Evolutionary conservation across 306 rosid genomes (phyloP).

Genomic region (Macrotyloma uniflorum): DNA sequence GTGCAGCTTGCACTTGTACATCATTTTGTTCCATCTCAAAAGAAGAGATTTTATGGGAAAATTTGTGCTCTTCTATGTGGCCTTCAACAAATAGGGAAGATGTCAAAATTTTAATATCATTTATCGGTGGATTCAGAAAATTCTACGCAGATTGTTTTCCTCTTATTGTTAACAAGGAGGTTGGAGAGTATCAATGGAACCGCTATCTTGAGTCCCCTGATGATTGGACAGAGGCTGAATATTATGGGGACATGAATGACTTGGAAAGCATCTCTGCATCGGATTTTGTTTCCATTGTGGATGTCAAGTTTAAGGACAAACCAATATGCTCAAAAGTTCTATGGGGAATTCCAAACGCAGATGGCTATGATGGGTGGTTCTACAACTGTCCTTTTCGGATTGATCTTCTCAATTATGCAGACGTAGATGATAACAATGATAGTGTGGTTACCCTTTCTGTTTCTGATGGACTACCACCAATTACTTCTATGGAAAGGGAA

Average conservation of each 20-base stretch:
- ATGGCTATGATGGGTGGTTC: slow-evolving; percentile 74
- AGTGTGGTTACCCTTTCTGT: slow-evolving; percentile 74
- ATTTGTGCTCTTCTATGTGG: slow-evolving; percentile 84
- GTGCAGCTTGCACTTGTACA: slow-evolving; percentile 84
- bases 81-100: slow-evolving; percentile 89
- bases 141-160: slow-evolving; percentile 93
- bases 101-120: slow-evolving; percentile 71
- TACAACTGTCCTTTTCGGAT: slow-evolving; percentile 85
- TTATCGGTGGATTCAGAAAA: slow-evolving; percentile 83
- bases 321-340: slow-evolving; percentile 81
- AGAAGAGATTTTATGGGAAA: slow-evolving; percentile 90
- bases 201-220: slow-evolving; percentile 67
- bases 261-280: slow-evolving; percentile 63
- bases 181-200: slow-evolving; percentile 56
- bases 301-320: slow-evolving; percentile 72
- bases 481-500: slow-evolving; percentile 74
- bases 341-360: slow-evolving; percentile 86
- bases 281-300: slow-evolving; percentile 84
- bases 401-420: slow-evolving; percentile 72
- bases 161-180: slow-evolving; percentile 76
- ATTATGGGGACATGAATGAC: slow-evolving; percentile 71
- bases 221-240: slow-evolving; percentile 89
- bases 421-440: slow-evolving; percentile 58
- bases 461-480: slow-evolving; percentile 76
- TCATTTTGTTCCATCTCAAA: slow-evolving; percentile 77